Evolutionary conservation across 345 rosid genomes (phyloP), one percentile per base, ranked within the genome.

Genomic region (Garcia nutans): DNA sequence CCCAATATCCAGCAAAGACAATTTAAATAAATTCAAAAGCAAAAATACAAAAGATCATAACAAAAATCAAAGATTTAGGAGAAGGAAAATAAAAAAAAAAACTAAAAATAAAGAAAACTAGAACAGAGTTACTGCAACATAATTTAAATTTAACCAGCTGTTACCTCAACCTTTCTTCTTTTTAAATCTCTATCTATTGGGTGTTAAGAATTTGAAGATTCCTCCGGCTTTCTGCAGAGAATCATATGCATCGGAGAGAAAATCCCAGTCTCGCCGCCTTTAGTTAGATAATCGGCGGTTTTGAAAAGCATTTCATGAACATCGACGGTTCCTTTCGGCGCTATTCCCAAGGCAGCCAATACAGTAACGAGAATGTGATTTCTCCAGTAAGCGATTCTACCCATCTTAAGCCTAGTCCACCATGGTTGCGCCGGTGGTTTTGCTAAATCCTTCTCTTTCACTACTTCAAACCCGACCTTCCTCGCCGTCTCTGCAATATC

Each of bases 241-340:
- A 93, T 80, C 97, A 95, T 93, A 80, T 95, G 92, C 99, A 95
- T 95, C 33, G 99, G 99, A 37, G 88, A 54, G 85, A 95, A 95
- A 20, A 95, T 95, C n/a, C 89, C 99, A 49, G 86, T 83, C 69
- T 95, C 97, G 3, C 97, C 99, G 0, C 97, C 99, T 62, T 80
- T 82, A 23, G 92, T 91, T 82, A 95, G 85, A 73, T 85, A 83
- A 85, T 91, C 94, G 13, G 97, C 99, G 9, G 97, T 90, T 82
- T 86, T 85, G 79, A 89, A 91, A 33, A 95, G 90, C 97, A 95
- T 91, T 70, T 93, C 92, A 77, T 95, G 99, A 63, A 95, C 99
- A 76, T 91, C 99, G 11, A 91, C 97, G 22, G 97, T 91, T 23
- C 99, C 99, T 71, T 93, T 95, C 0, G 99, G 99, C 1, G 97